phyloP scores from a whole-genome alignment of 2,329 filamentous ascomycete species.

The Neonectria punicea region DNA sequence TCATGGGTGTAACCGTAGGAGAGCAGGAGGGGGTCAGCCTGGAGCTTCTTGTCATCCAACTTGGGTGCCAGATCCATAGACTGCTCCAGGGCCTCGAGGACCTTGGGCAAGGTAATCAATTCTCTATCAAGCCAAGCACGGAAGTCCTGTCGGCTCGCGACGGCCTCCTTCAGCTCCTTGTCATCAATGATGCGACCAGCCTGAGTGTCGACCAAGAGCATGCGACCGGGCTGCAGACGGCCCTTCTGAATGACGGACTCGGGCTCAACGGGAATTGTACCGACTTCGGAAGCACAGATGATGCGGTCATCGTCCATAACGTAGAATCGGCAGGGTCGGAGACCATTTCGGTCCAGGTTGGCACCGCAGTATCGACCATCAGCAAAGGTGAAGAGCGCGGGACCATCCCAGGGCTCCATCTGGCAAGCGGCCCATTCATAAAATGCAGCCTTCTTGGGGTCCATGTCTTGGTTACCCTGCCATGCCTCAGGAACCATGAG shows the following conservation, averaged over 20 bases:
- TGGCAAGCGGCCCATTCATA: constrained; percentile 99
- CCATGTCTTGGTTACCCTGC: constrained; percentile 93
- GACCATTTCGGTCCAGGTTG: constrained; percentile 94
- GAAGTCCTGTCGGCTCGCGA: constrained; percentile 90
- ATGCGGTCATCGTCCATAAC: constrained; percentile 97
- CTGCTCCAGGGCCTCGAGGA: constrained; percentile 72
- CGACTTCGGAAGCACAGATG: constrained; percentile 96
- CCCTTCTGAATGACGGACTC: constrained; percentile 93
- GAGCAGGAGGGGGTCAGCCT: constrained; percentile 84
- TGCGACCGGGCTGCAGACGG: constrained; percentile 91
- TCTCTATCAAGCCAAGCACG: constrained; percentile 87
- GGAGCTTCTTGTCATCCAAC: constrained; percentile 76
- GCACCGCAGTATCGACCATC: constrained; percentile 97
- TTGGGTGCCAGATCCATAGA: constrained; percentile 72
- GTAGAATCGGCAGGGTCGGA: constrained; percentile 96
- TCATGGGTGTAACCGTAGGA: constrained; percentile 96
- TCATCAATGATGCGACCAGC: constrained; percentile 94
- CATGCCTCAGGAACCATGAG: constrained; percentile 98
- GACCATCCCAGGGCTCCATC: constrained; percentile 99
- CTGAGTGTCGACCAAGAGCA: constrained; percentile 94
- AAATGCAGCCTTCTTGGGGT: constrained; percentile 94
- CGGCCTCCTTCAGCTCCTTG: constrained; percentile 87
- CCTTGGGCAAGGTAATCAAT: constrained; percentile 81
- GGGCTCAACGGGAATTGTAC: constrained; percentile 90
- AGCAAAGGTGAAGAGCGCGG: constrained; percentile 95